phyloP scores from a whole-genome alignment of 306 rosid genomes.

The Acacia confusa region DNA sequence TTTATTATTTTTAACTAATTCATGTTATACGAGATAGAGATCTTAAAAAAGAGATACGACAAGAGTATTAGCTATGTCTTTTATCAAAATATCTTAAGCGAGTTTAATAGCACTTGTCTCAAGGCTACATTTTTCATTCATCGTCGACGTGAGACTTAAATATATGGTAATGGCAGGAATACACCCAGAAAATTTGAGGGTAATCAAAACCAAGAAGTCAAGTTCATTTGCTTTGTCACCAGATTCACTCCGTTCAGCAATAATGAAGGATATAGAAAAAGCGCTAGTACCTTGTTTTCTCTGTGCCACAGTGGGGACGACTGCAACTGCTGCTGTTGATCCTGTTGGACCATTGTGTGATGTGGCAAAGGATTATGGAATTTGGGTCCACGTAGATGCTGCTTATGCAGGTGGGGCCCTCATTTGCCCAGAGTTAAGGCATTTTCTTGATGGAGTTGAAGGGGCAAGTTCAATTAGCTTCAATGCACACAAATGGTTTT shows the following conservation, averaged over 20 bases:
- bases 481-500: conserved; percentile 69
- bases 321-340: conserved; percentile 56
- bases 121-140: not conserved
- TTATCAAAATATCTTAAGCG: too few relatives aligned
- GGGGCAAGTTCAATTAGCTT: conserved; percentile 51
- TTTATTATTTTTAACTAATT: too few relatives aligned
- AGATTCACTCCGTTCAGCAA: conserved; percentile 17
- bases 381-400: conserved; percentile 75
- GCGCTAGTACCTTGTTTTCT: conserved; percentile 59
- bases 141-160: not conserved
- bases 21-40: too few relatives aligned
- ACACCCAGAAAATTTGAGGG: conserved; percentile 32
- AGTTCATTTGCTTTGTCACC: conserved; percentile 41
- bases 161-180: conserved; percentile 44
- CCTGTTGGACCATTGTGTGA: conserved; percentile 43
- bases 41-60: too few relatives aligned
- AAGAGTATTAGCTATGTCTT: too few relatives aligned
- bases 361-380: conserved; percentile 42
- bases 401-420: conserved; percentile 63
- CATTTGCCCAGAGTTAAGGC: conserved; percentile 67
- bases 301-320: conserved; percentile 58
- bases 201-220: conserved; percentile 34
- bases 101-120: not conserved
- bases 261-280: conserved; percentile 38
- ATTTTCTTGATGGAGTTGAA: conserved; percentile 48